Conservation (phyloP, 73 alveolate species). For the Symbiodinium pilosum region DNA sequence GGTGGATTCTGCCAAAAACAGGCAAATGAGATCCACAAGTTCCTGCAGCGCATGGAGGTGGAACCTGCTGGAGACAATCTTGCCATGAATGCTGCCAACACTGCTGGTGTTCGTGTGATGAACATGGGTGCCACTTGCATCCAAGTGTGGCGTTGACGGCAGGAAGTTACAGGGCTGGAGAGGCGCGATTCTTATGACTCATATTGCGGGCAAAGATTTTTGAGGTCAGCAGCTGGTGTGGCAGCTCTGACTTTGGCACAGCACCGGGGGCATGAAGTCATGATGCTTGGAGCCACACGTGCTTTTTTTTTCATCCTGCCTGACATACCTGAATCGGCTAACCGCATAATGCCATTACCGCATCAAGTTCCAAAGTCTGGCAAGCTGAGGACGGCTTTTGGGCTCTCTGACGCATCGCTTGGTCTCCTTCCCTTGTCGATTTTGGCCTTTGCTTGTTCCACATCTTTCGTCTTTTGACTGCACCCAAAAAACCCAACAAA, state of each 20-base stretch:
- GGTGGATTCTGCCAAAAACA: too few species aligned
- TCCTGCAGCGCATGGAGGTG: background rate
- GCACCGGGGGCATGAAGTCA: background rate
- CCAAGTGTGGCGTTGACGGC: background rate
- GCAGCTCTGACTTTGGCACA: background rate
- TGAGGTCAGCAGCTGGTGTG: background rate
- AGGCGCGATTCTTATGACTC: too few species aligned
- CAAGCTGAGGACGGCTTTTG: background rate
- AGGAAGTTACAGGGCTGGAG: too few species aligned
- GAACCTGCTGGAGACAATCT: background rate
- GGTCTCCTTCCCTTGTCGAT: background rate
- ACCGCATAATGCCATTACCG: too few species aligned
- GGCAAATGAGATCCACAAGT: background rate
- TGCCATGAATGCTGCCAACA: background rate
- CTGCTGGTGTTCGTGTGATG: background rate
- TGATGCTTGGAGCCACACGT: background rate
- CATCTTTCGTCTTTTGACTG: background rate
- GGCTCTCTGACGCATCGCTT: background rate
- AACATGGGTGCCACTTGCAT: conserved; percentile 15
- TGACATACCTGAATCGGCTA: too few species aligned
- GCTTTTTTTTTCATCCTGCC: too few species aligned
- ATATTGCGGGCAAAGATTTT: too few species aligned
- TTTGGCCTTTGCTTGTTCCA: background rate
- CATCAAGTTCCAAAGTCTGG: too few species aligned
- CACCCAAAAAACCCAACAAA: too few species aligned